Base-by-base conservation (phyloP, 73 alveolate genomes). In the Paraurostyla sp. region DNA sequence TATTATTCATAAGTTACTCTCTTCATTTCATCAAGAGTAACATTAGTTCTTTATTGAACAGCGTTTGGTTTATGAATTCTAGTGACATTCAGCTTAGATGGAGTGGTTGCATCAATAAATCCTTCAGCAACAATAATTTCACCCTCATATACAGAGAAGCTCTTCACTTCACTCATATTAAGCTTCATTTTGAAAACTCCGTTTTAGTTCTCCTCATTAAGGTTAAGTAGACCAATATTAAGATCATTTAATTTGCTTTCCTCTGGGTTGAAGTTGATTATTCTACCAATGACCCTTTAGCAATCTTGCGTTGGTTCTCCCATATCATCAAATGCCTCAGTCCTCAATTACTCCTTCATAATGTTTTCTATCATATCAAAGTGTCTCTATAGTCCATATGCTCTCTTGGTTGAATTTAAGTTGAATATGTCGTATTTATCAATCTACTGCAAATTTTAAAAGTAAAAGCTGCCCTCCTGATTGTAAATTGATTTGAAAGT, bases 91-190 rank as follows among this genome's bases (percentile, higher is more conserved):
- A 78, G 52, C 59, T 78, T 78, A 6, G 40, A 51, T 1, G 60
- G 41, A 6, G 76, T 54, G 58, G 16, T 48, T 7, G 45, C 20
- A 50, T 89, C 94, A 7, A 68, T 45, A 49, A 51, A 56, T 0
- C 94, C 94, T 42, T 65, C 76, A n/a, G 71, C 88, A 33, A 89
- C 88, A 11, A 89, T 69, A 0, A 89, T 69, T 54, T 89, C 91
- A 48, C 94, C 94, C 60, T 89, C 94, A 51, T 80, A 89, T 0
- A 65, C 29, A 27, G 68, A 38, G 32, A 15, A 63, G 68, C 52
- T 33, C 33, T 58, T 68, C 15, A 62, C 71, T 0, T 32, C 73
- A 27, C 60, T 50, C 27, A 89, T 27, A 65, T 42, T 62, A 23
- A 75, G 50, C 45, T 52, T 76, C 54, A 89, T 43, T 38, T 75